Percentiles rank a stretch among this genome's conserved stretches.
Evolutionary conservation across 768 basidiomycete genomes (phyloP).

Genomic region (Rhizopogon vesiculosus): DNA sequence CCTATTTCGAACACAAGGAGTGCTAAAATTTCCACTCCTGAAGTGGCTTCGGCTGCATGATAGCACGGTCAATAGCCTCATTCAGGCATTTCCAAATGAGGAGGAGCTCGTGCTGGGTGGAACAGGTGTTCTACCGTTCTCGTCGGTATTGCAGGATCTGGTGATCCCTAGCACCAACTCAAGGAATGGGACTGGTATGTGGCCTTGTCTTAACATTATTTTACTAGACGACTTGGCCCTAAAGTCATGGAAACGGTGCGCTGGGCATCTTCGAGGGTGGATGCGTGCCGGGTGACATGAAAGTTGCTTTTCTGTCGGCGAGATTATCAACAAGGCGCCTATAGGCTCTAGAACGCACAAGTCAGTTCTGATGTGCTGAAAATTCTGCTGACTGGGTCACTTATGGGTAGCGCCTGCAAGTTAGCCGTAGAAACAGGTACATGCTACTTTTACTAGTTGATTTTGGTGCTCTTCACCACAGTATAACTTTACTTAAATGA

Average conservation of each 20-base stretch:
- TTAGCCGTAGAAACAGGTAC: too few species aligned
- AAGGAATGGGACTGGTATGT: constrained; percentile 1
- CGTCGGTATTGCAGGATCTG: constrained; percentile 7
- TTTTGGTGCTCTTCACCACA: too few species aligned
- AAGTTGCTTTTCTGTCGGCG: background rate
- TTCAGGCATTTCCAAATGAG: constrained; percentile 11
- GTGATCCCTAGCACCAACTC: background rate
- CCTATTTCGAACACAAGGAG: constrained; percentile 8
- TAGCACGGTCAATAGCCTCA: constrained; percentile 4
- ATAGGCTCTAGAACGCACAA: background rate
- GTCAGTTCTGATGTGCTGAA: background rate
- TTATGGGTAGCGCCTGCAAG: background rate
- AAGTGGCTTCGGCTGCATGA: constrained; percentile 10
- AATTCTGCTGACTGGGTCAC: background rate
- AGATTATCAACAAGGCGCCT: background rate
- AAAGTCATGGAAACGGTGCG: constrained; percentile 9
- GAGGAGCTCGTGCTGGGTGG: constrained; percentile 13
- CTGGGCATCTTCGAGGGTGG: background rate
- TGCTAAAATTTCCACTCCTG: constrained; percentile 8
- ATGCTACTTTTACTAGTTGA: too few species aligned
- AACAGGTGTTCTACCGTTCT: constrained; percentile 7
- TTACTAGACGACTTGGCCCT: constrained; percentile 9
- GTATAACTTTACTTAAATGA: too few species aligned
- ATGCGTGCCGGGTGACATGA: background rate
- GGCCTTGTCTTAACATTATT: constrained; percentile 4